phyloP scores from a whole-genome alignment of 768 basidiomycete genomes.

The Podaxis sp. region DNA sequence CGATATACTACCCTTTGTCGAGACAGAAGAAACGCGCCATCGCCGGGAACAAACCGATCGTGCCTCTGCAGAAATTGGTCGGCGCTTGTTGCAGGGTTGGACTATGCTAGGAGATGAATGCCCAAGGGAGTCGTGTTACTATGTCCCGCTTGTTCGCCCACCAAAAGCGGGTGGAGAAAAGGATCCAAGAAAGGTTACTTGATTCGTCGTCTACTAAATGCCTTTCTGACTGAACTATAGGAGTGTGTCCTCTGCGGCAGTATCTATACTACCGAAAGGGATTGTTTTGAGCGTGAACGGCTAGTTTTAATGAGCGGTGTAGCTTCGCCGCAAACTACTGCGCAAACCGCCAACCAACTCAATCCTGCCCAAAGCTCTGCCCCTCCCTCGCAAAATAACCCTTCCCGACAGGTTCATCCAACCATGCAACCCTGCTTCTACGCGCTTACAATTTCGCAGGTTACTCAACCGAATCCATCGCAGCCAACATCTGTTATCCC shows the following conservation, averaged over 20 bases:
- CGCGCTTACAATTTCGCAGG: neutral
- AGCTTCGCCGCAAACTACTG: neutral
- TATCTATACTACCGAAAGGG: conserved; percentile 55
- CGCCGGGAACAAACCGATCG: conserved; percentile 80
- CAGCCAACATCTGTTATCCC: neutral
- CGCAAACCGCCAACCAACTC: neutral
- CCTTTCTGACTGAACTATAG: conserved; percentile 34
- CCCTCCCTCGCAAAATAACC: neutral
- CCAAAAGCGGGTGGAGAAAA: conserved; percentile 61
- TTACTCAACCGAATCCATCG: neutral
- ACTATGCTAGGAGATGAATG: conserved; percentile 91
- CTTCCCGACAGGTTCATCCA: neutral
- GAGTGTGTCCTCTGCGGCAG: conserved; percentile 77
- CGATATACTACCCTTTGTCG: conserved; percentile 43
- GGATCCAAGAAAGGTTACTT: conserved; percentile 66
- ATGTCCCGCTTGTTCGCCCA: conserved; percentile 81
- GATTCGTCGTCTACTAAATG: conserved; percentile 4
- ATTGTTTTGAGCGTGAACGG: conserved; percentile 48
- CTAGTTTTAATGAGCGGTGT: conserved; percentile 31
- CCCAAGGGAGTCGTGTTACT: conserved; percentile 65
- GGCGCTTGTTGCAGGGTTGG: conserved; percentile 77
- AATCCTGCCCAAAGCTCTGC: neutral
- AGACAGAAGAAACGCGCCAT: conserved; percentile 62
- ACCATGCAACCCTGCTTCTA: neutral
- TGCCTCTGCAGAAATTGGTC: conserved; percentile 80